Percentiles rank a stretch among this genome's conserved stretches.
Conservation (phyloP, 208 protist genomes). For the Wallacemonas sp. region DNA sequence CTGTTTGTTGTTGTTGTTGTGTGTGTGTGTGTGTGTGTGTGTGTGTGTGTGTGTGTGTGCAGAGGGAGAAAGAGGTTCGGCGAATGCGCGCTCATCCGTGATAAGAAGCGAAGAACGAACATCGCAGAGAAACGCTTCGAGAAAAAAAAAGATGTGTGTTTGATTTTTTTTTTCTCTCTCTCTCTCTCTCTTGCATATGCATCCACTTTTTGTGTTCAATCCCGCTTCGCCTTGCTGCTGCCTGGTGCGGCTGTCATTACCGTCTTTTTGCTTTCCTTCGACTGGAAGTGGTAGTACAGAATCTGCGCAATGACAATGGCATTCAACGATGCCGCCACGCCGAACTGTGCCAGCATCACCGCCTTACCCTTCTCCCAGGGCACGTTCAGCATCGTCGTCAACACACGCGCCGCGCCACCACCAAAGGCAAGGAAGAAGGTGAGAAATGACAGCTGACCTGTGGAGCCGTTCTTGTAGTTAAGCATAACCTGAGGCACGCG, state of each 20-base stretch:
- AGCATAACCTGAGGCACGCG: slow-evolving; percentile 79
- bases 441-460: slow-evolving; percentile 75
- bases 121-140: too few species aligned
- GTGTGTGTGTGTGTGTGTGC: too few species aligned
- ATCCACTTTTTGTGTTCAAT: neutral
- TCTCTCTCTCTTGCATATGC: neutral
- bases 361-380: slow-evolving; percentile 73
- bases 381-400: slow-evolving; percentile 85
- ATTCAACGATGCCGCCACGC: slow-evolving; percentile 61
- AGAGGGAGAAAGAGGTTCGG: too few species aligned
- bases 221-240: slow-evolving; percentile 1
- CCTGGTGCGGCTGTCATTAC: neutral
- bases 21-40: too few species aligned
- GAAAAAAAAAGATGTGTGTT: too few species aligned
- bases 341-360: slow-evolving; percentile 70
- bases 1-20: too few species aligned
- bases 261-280: slow-evolving; percentile 2
- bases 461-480: slow-evolving; percentile 65
- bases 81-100: too few species aligned
- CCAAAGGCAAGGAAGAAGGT: slow-evolving; percentile 86
- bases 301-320: slow-evolving; percentile 70
- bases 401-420: slow-evolving; percentile 61
- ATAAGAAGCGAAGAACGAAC: too few species aligned
- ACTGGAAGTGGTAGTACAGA: slow-evolving; percentile 44
- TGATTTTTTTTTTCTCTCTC: slow-evolving; percentile 1